Conservation (phyloP, 2,329 filamentous ascomycete species). For the Aspergillus costaricaensis region DNA sequence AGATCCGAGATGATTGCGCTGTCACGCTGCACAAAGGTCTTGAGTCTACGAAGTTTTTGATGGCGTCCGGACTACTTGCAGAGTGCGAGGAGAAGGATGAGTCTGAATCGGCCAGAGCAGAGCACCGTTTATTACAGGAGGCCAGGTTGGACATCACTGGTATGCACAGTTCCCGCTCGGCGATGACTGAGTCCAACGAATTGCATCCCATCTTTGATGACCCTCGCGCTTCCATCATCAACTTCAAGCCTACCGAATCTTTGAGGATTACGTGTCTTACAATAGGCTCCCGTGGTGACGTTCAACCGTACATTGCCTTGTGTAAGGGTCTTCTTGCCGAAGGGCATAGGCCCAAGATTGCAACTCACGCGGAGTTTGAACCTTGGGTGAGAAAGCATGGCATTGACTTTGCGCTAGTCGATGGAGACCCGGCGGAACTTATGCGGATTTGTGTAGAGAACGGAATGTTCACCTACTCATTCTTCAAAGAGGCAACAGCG, state of each 20-base stretch:
- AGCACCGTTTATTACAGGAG: slow-evolving; percentile 77
- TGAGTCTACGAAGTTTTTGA: slow-evolving; percentile 69
- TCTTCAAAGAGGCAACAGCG: slow-evolving; percentile 80
- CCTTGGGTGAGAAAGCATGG: slow-evolving; percentile 89
- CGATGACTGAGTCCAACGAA: slow-evolving; percentile 36
- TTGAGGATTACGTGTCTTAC: slow-evolving; percentile 89
- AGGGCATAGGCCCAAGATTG: slow-evolving; percentile 83
- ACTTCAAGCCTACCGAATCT: slow-evolving; percentile 81
- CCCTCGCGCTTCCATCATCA: slow-evolving; percentile 79
- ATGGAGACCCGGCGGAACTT: slow-evolving; percentile 87
- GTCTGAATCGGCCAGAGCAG: slow-evolving; percentile 73
- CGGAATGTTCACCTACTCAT: slow-evolving; percentile 92
- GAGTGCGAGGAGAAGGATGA: slow-evolving; percentile 70
- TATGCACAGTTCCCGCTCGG: slow-evolving; percentile 28
- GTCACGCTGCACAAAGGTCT: slow-evolving; percentile 77
- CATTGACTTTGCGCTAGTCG: slow-evolving; percentile 86
- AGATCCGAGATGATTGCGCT: slow-evolving; percentile 83
- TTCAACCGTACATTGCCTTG: slow-evolving; percentile 95
- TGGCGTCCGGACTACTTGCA: slow-evolving; percentile 68
- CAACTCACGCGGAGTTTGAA: slow-evolving; percentile 88
- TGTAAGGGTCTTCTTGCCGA: slow-evolving; percentile 88
- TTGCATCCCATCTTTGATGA: slow-evolving; percentile 87
- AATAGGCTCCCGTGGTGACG: slow-evolving; percentile 92
- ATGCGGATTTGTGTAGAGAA: slow-evolving; percentile 97
- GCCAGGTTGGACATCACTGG: slow-evolving; percentile 59